phyloP scores from a whole-genome alignment of 208 protist genomes.

The Trypanosoma conorhini region DNA sequence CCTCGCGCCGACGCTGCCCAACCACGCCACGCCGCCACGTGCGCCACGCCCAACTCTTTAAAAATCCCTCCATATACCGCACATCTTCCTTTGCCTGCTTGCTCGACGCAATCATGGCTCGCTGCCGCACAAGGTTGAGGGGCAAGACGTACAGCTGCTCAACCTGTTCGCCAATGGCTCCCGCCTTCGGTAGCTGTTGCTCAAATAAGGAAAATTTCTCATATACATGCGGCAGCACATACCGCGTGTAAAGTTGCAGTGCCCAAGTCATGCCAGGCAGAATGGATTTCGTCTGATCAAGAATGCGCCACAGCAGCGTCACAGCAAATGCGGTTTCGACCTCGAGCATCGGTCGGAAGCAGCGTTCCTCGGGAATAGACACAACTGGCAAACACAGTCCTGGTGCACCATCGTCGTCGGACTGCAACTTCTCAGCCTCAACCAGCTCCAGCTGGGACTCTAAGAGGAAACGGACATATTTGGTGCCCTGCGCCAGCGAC shows the following conservation, averaged over 20 bases:
- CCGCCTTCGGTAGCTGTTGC: slow-evolving; percentile 44
- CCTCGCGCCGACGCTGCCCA: slow-evolving; percentile 18
- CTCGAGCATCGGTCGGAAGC: slow-evolving; percentile 54
- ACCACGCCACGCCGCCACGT: slow-evolving; percentile 56
- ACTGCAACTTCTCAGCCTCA: not conserved
- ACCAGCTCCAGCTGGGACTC: slow-evolving; percentile 18
- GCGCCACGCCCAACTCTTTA: slow-evolving; percentile 72
- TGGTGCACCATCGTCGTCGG: not conserved
- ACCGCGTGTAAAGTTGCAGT: slow-evolving; percentile 54
- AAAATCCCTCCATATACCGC: slow-evolving; percentile 56
- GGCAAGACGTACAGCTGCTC: slow-evolving; percentile 56
- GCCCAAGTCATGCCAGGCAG: slow-evolving; percentile 66
- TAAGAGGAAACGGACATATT: slow-evolving; percentile 21
- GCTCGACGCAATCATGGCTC: slow-evolving; percentile 24
- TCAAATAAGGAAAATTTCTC: slow-evolving; percentile 45
- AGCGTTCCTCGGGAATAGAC: slow-evolving; percentile 53
- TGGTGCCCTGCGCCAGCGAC: not conserved
- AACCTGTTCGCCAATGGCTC: slow-evolving; percentile 72
- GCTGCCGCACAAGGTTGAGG: slow-evolving; percentile 43
- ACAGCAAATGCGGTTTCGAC: slow-evolving; percentile 65
- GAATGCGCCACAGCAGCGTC: slow-evolving; percentile 68
- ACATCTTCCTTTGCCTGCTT: slow-evolving; percentile 54
- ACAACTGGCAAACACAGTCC: slow-evolving; percentile 35
- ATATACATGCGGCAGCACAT: slow-evolving; percentile 84
- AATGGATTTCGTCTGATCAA: slow-evolving; percentile 53